Evolutionary conservation across 495 filamentous ascomycete genomes (phyloP).

Genomic region (Acidomyces sp.): DNA sequence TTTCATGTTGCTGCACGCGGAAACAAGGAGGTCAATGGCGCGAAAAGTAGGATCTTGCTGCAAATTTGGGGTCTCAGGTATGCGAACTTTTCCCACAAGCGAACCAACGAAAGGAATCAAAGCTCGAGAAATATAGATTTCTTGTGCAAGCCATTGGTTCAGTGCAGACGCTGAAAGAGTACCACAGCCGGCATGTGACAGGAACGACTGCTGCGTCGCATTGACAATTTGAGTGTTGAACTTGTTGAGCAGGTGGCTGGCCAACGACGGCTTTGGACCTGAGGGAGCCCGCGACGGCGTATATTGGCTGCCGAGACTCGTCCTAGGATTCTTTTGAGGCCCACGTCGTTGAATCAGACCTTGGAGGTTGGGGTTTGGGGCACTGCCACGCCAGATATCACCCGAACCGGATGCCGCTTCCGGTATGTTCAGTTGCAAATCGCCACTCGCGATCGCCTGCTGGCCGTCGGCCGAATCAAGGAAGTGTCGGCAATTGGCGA

Average conservation of each 20-base stretch:
- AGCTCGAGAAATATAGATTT: constrained; percentile 60
- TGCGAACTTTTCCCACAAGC: constrained; percentile 49
- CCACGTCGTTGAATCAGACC: constrained; percentile 24
- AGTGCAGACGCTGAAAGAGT: constrained; percentile 42
- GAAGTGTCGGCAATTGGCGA: constrained; percentile 28
- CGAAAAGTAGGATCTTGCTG: constrained; percentile 31
- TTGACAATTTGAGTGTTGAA: constrained; percentile 32
- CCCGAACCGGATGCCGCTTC: neutral
- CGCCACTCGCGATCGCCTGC: constrained; percentile 12
- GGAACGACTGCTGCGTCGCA: constrained; percentile 57
- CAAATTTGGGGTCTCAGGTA: constrained; percentile 35
- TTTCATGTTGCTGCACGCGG: constrained; percentile 50
- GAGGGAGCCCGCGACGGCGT: constrained; percentile 1
- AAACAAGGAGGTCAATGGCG: constrained; percentile 48
- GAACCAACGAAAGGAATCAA: constrained; percentile 56
- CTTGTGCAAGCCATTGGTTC: constrained; percentile 60
- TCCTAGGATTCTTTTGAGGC: constrained; percentile 17
- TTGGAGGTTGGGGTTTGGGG: constrained; percentile 30
- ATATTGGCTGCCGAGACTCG: neutral
- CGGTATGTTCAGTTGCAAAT: neutral
- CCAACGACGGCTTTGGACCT: constrained; percentile 31
- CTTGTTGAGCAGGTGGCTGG: constrained; percentile 37
- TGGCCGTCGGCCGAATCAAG: constrained; percentile 28
- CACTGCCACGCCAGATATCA: constrained; percentile 26
- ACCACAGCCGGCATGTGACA: constrained; percentile 51